Evolutionary conservation across 805 yeast genomes (phyloP), one percentile per base, ranked within the genome.

Genomic region (Candida coquimbonensis): DNA sequence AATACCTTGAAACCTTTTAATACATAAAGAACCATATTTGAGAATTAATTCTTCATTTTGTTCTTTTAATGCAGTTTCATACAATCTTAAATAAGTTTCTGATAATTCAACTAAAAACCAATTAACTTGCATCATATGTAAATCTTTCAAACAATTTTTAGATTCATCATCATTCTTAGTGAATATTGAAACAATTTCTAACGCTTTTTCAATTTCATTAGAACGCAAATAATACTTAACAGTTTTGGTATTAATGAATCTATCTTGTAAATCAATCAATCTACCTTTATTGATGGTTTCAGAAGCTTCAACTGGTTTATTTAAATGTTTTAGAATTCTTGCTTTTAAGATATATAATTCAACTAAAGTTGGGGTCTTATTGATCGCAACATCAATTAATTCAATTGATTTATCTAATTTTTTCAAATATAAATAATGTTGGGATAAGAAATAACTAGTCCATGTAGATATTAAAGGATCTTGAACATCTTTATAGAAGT

Each of bases 91-190:
- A 55, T 87, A 88, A 4, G 93, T 82, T 58, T 86, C 95, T 2
- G 93, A 97, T 61, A 83, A 80, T 60, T 88, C 96, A 16, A 75
- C 65, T 51, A 93, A 66, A 50, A 88, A 87, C 96, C 97, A 89
- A 42, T 81, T 76, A n/a, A 84, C 90, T 67, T 93, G 97, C 83
- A 93, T 84, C 31, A 77, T 73, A 58, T 87, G 95, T 55, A 91
- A 70, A 61, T 93, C 97, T 53, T 80, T 81, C 39, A 91, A 77
- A 7, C 96, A 97, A 54, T 85, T 86, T 37, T 45, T 42, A n/a
- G 77, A 76, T 3, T 80, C 72, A n/a, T 76, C 79, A 39, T 87
- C 96, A 54, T 86, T 88, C 59, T 83, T 83, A 17, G 97, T 88
- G 71, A 93, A 93, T 47, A 87, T 64, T 3, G 91, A 80, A 16